Percentiles rank a stretch among this genome's conserved stretches.
Conservation (phyloP, 306 rosid genomes). For the Dryas drummondii region DNA sequence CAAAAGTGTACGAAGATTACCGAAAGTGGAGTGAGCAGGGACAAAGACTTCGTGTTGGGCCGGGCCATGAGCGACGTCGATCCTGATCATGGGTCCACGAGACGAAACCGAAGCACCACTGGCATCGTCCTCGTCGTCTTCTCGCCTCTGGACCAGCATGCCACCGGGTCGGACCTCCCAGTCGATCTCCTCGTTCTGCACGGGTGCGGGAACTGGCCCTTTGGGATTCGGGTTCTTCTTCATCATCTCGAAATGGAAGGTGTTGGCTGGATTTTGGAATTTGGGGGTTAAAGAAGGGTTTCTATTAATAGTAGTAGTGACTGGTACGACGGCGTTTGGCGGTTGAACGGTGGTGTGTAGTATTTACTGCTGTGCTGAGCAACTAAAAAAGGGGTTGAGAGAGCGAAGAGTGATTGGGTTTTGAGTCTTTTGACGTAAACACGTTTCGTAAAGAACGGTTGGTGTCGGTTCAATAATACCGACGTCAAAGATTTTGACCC, state of each 20-base stretch:
- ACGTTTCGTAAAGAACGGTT: no score
- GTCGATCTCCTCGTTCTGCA: constrained; percentile 26
- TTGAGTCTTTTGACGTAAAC: no score
- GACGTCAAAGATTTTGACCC: no score
- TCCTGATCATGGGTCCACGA: constrained; percentile 33
- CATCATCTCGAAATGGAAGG: constrained; percentile 19
- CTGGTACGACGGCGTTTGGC: background rate
- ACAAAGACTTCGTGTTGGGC: constrained; percentile 32
- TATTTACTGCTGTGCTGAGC: no score
- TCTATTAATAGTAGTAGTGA: background rate
- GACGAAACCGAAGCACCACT: constrained; percentile 7
- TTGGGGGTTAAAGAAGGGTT: background rate
- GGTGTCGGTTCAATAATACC: no score
- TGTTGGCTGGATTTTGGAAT: background rate
- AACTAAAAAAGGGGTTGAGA: no score
- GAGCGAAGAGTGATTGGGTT: no score
- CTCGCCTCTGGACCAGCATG: constrained; percentile 51
- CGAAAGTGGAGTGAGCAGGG: constrained; percentile 52
- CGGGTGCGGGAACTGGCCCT: background rate
- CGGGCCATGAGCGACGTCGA: constrained; percentile 40
- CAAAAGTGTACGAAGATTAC: constrained; percentile 23
- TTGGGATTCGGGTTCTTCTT: constrained; percentile 19
- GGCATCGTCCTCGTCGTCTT: constrained; percentile 19
- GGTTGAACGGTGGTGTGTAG: background rate
- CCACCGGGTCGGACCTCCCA: constrained; percentile 48